Evolutionary conservation across 768 basidiomycete species (phyloP).

Genomic region (Xerocomellus intermedius): DNA sequence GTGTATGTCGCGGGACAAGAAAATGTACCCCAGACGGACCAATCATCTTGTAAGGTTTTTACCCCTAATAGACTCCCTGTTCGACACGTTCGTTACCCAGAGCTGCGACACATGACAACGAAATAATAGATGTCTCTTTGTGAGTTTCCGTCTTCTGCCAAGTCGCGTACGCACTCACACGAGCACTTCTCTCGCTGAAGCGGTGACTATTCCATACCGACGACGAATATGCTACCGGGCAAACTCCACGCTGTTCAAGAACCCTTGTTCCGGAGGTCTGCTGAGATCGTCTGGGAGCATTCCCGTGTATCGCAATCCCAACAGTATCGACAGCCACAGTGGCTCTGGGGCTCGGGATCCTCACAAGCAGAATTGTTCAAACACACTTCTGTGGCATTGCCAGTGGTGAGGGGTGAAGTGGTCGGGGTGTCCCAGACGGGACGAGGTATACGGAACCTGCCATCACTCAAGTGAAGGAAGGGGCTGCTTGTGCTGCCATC

Average conservation of each 20-base stretch:
- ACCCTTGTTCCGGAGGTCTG: constrained; percentile 50
- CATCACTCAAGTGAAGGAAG: constrained; percentile 59
- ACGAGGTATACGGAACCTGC: constrained; percentile 49
- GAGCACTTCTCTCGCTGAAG: constrained; percentile 21
- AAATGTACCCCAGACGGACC: constrained; percentile 58
- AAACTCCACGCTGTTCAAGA: constrained; percentile 66
- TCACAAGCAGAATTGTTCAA: constrained; percentile 49
- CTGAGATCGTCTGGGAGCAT: constrained; percentile 67
- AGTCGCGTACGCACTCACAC: background rate
- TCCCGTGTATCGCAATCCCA: constrained; percentile 65
- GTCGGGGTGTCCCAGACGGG: constrained; percentile 69
- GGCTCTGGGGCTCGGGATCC: background rate
- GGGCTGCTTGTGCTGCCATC: constrained; percentile 69
- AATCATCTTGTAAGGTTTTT: constrained; percentile 51
- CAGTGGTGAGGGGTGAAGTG: constrained; percentile 47
- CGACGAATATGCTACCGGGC: constrained; percentile 63
- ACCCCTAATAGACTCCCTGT: background rate
- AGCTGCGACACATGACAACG: constrained; percentile 65
- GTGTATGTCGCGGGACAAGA: constrained; percentile 55
- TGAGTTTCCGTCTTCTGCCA: constrained; percentile 18
- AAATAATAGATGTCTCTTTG: constrained; percentile 59
- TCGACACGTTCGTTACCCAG: constrained; percentile 28
- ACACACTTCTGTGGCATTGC: constrained; percentile 56
- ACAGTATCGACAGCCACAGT: constrained; percentile 24
- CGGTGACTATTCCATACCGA: constrained; percentile 57